phyloP scores from a whole-genome alignment of 768 basidiomycete genomes.

The Gloeophyllum trabeum region DNA sequence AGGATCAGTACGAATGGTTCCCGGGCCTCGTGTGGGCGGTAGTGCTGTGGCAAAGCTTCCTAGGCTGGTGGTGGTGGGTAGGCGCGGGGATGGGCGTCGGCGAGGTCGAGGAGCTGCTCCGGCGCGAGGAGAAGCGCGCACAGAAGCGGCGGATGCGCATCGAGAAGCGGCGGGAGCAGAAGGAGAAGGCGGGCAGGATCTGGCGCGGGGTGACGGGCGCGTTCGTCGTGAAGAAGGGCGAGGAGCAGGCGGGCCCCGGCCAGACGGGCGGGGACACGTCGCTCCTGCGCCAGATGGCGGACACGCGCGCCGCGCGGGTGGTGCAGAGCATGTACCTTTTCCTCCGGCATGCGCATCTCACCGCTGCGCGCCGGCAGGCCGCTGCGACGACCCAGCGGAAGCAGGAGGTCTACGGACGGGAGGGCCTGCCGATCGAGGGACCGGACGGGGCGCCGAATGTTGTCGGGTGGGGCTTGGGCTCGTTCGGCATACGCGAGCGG shows the following conservation, averaged over 20 bases:
- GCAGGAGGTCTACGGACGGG: conserved; percentile 41
- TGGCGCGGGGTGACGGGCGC: conserved; percentile 47
- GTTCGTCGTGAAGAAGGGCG: conserved; percentile 18
- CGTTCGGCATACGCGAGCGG: conserved; percentile 41
- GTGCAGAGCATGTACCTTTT: conserved; percentile 45
- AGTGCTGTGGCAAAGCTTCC: conserved; percentile 93
- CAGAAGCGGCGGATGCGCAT: conserved; percentile 31
- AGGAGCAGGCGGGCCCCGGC: background rate
- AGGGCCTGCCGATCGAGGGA: conserved; percentile 15
- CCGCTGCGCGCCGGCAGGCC: conserved; percentile 62
- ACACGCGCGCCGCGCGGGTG: conserved; percentile 14
- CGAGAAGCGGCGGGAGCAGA: conserved; percentile 37
- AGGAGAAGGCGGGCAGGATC: conserved; percentile 41
- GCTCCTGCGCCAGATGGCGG: too few relatives aligned
- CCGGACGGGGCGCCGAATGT: conserved; percentile 15
- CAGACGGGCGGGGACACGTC: background rate
- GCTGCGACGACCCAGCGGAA: conserved; percentile 56
- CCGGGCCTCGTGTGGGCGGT: conserved; percentile 84
- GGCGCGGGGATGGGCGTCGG: conserved; percentile 79
- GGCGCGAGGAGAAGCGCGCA: conserved; percentile 41
- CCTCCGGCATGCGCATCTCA: conserved; percentile 58
- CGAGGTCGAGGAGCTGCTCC: conserved; percentile 56
- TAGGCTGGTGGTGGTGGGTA: conserved; percentile 99
- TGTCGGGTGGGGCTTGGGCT: conserved; percentile 66
- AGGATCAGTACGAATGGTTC: conserved; percentile 88